A percentile compares a stretch with the other conserved stretches of the same genome.
Conservation (phyloP, 768 basidiomycete species). For the Lactarius sp. region DNA sequence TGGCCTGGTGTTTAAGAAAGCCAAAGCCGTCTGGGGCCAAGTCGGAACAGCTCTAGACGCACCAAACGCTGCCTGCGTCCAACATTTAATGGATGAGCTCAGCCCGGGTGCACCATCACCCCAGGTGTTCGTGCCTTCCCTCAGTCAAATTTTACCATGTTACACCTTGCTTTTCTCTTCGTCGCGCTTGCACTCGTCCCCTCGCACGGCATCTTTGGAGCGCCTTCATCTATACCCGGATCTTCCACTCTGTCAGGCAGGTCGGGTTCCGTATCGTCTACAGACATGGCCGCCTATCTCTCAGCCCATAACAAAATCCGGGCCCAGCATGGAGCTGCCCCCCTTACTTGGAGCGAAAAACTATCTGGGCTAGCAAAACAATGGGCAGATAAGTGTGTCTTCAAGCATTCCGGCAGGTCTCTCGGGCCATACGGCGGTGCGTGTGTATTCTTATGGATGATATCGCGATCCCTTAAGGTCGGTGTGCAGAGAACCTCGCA, state of each 20-base stretch:
- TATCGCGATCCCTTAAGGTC: not conserved
- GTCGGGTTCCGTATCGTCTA: constrained; percentile 31
- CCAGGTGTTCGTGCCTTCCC: no score
- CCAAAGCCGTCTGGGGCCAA: no score
- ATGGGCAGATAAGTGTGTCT: constrained; percentile 66
- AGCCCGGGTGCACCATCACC: no score
- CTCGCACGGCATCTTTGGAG: constrained; percentile 11
- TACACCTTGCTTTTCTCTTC: constrained; percentile 29
- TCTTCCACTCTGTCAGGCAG: no score
- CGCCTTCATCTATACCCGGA: not conserved
- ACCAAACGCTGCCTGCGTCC: no score
- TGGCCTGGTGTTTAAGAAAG: no score
- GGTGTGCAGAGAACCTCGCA: constrained; percentile 60
- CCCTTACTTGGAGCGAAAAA: constrained; percentile 59
- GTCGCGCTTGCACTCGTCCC: constrained; percentile 24
- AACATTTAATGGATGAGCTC: no score
- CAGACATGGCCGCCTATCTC: constrained; percentile 52
- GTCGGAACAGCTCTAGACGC: no score
- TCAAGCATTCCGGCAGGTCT: constrained; percentile 60
- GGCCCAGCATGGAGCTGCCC: constrained; percentile 55
- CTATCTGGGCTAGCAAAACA: constrained; percentile 59
- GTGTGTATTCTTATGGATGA: not conserved
- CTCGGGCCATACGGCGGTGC: constrained; percentile 48
- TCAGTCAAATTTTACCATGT: constrained; percentile 5
- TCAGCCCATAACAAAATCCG: constrained; percentile 58